Conservation (phyloP, 2,329 filamentous ascomycete genomes). For the Sphaceloma murrayae region DNA sequence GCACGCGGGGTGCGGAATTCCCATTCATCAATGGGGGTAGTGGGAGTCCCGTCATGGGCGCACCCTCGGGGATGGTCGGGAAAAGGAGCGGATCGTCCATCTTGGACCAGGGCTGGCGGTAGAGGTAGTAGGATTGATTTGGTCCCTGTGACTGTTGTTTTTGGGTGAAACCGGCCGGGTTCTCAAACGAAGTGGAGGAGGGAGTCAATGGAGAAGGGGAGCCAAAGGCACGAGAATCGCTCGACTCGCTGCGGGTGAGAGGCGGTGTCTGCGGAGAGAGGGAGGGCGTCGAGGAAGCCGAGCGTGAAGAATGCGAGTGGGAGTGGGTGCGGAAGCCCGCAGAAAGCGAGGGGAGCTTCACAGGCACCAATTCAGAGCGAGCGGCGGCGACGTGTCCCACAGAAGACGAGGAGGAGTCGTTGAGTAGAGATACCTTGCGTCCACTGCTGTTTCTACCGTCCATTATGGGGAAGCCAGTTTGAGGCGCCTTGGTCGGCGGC, state of each 20-base stretch:
- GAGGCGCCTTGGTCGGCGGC: constrained; percentile 16
- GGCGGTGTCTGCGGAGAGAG: constrained; percentile 39
- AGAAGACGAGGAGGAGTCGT: constrained; percentile 35
- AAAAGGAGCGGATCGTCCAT: constrained; percentile 32
- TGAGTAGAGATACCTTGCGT: constrained; percentile 43
- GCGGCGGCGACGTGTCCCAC: constrained; percentile 16
- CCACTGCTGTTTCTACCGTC: constrained; percentile 44
- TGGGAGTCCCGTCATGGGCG: constrained; percentile 19
- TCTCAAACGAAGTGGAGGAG: constrained; percentile 29
- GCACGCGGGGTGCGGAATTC: constrained; percentile 18
- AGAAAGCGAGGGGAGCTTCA: constrained; percentile 27
- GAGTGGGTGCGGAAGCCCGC: constrained; percentile 22
- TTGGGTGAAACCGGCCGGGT: constrained; percentile 19
- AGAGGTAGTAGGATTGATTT: constrained; percentile 20
- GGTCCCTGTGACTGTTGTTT: constrained; percentile 20
- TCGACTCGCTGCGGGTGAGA: constrained; percentile 38
- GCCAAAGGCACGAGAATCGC: constrained; percentile 35
- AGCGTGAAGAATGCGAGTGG: constrained; percentile 35
- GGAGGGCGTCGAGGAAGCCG: constrained; percentile 37
- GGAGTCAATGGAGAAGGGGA: constrained; percentile 41
- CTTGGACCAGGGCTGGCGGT: constrained; percentile 22
- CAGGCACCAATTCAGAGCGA: constrained; percentile 21
- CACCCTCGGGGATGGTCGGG: constrained; percentile 29
- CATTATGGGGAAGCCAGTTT: constrained; percentile 33
- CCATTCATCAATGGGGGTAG: constrained; percentile 20